phyloP scores from a whole-genome alignment of 257 asterid genomes.

The Euphrasia confusa region DNA sequence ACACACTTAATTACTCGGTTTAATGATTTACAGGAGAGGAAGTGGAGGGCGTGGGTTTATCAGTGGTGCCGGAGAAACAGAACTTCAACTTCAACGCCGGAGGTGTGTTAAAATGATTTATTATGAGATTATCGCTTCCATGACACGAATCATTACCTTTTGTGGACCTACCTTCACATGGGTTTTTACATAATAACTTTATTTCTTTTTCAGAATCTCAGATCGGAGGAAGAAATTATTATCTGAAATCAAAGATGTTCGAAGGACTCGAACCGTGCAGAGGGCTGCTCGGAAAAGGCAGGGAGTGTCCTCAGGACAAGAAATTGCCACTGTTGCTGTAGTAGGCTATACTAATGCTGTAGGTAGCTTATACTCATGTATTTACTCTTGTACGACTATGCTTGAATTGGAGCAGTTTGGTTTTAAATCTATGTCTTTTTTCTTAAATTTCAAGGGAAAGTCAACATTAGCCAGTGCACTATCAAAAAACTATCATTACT shows the following conservation, averaged over 20 bases:
- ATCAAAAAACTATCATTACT: constrained; percentile 67
- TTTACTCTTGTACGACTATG: constrained; percentile 17
- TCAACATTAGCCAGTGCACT: constrained; percentile 85
- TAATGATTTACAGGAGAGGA: constrained; percentile 81
- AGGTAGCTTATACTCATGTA: constrained; percentile 30
- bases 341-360: constrained; percentile 99
- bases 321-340: constrained; percentile 77
- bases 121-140: constrained; percentile 14
- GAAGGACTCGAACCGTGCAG: constrained; percentile 87
- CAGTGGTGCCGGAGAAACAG: constrained; percentile 99
- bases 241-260: constrained; percentile 84
- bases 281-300: constrained; percentile 81
- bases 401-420: constrained; percentile 16
- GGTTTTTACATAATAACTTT: constrained; percentile 8
- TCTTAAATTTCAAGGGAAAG: constrained; percentile 61
- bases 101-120: constrained; percentile 44
- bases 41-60: constrained; percentile 97
- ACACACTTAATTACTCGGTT: constrained; percentile 8
- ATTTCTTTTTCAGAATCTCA: constrained; percentile 55
- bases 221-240: constrained; percentile 71
- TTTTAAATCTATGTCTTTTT: constrained; percentile 9
- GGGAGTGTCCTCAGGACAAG: constrained; percentile 59
- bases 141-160: constrained; percentile 18
- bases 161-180: constrained; percentile 9
- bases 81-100: constrained; percentile 92